These are phyloP conservation scores for Fulvia fulva DNA, from an alignment of 2,329 filamentous ascomycete species.

Conservation along the genomic window DNA sequence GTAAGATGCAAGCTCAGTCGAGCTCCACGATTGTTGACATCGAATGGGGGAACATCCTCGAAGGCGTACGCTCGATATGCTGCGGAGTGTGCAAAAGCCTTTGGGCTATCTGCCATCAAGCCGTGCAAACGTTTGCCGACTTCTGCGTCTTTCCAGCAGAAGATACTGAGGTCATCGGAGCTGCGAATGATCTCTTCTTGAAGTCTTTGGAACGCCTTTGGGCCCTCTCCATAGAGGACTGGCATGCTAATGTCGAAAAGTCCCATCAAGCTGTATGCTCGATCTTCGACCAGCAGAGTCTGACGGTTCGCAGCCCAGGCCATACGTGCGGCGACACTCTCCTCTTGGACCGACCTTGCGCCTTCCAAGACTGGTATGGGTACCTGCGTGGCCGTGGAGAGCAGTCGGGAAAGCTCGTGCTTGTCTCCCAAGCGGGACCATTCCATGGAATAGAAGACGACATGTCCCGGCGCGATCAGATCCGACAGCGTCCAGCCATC, in stretches of 20 bases:
- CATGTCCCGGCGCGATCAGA: conserved; percentile 7
- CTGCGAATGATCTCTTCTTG: conserved; percentile 24
- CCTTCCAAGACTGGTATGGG: conserved; percentile 1
- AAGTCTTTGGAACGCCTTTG: conserved; percentile 17
- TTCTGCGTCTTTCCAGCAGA: conserved; percentile 4
- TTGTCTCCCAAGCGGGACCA: conserved; percentile 10
- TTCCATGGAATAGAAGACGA: conserved; percentile 9
- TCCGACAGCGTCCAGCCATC: conserved; percentile 5
- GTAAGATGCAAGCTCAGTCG: conserved; percentile 11
- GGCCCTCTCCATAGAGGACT: conserved; percentile 16
- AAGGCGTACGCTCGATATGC: conserved; percentile 31
- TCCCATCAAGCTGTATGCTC: conserved; percentile 16
- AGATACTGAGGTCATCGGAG: conserved; percentile 8
- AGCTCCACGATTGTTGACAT: conserved; percentile 16
- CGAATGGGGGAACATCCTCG: conserved; percentile 22
- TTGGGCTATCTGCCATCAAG: conserved; percentile 19
- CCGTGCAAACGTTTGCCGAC: conserved; percentile 7
- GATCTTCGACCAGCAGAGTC: conserved; percentile 8
- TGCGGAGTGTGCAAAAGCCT: conserved; percentile 39
- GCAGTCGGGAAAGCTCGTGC: conserved; percentile 2
- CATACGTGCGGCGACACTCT: conserved; percentile 7
- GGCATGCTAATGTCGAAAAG: conserved; percentile 18
- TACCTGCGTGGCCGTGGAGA: conserved; percentile 3
- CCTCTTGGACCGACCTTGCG: neutral
- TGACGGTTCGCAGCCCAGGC: conserved; percentile 7